Conservation (phyloP, 495 filamentous ascomycete species). For the Apiosordaria backusii region DNA sequence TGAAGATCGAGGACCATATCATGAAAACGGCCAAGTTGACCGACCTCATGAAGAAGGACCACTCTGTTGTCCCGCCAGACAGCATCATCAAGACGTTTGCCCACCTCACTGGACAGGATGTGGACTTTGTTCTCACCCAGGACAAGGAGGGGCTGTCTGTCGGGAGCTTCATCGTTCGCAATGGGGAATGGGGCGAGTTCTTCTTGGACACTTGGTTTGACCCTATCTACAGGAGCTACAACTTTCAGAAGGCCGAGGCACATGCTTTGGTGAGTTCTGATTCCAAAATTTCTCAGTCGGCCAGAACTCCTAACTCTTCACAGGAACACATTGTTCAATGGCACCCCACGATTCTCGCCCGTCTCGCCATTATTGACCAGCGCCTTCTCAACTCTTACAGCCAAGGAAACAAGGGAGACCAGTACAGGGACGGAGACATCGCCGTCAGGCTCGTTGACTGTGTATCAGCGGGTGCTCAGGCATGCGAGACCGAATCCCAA, state of each 20-base stretch:
- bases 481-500: constrained; percentile 66
- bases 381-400: constrained; percentile 72
- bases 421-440: constrained; percentile 84
- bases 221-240: constrained; percentile 86
- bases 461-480: constrained; percentile 47
- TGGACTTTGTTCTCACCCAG: constrained; percentile 82
- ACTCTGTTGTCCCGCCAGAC: constrained; percentile 86
- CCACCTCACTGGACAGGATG: constrained; percentile 68
- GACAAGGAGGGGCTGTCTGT: constrained; percentile 75
- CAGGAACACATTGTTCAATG: constrained; percentile 93
- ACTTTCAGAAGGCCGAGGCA: constrained; percentile 89
- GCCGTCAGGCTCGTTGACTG: constrained; percentile 73
- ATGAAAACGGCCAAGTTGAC: constrained; percentile 65
- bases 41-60: constrained; percentile 76
- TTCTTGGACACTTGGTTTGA: constrained; percentile 97
- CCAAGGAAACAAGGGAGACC: constrained; percentile 36
- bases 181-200: constrained; percentile 87
- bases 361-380: constrained; percentile 82
- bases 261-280: constrained; percentile 74
- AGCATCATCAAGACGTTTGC: constrained; percentile 94
- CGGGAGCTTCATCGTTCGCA: constrained; percentile 73
- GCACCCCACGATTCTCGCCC: constrained; percentile 96
- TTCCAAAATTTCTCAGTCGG: not conserved
- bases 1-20: constrained; percentile 66
- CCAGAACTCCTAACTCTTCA: not conserved